Base-by-base conservation (phyloP, 2,329 filamentous ascomycete genomes). In the Aureobasidium sp. region DNA sequence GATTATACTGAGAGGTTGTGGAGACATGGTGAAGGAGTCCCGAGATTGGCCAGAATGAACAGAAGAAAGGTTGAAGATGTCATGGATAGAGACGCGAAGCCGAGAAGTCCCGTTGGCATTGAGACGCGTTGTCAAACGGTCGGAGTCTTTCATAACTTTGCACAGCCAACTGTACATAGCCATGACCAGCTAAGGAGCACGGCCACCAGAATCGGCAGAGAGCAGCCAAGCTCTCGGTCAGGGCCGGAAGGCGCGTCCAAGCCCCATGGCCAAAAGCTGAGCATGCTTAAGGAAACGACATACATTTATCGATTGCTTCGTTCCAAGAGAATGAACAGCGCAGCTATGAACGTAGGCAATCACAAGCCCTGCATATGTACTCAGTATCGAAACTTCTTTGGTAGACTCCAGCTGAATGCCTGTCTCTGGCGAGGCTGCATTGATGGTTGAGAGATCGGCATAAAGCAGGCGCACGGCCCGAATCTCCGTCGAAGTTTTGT, bases 1-100 rank as follows among this genome's bases (percentile, higher is more conserved):
- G 49, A 80, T 67, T 42, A 81, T 74, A 25, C 68, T 71, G 62
- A 72, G 78, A 72, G 66, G 69, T 70, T 63, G 72, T 75, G 49
- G 64, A 36, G 67, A 29, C 68, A 69, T 68, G 15, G 14, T 9
- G 49, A 22, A n/a, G 14, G 2, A n/a, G 15, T 29, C n/a, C 25
- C 49, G 15, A n/a, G 27, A 36, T 34, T 45, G 7, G 3, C 5
- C 22, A 39, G 17, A 22, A 14, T 44, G 37, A 36, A 34, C 29
- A 34, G 31, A 34, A 11, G 17, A n/a, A 31, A 6, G n/a, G 27
- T 14, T n/a, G 20, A 45, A 22, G 55, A 25, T 58, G 55, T 47
- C 41, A 37, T 57, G 27, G 27, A 20, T n/a, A 20, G 27, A 39
- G 49, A 52, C 34, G 55, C 27, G 45, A 49, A 29, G 56, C 42